A percentile compares a stretch with the other conserved stretches of the same genome.
phyloP scores from a whole-genome alignment of 106 monocot species.

The Allium fistulosum region DNA sequence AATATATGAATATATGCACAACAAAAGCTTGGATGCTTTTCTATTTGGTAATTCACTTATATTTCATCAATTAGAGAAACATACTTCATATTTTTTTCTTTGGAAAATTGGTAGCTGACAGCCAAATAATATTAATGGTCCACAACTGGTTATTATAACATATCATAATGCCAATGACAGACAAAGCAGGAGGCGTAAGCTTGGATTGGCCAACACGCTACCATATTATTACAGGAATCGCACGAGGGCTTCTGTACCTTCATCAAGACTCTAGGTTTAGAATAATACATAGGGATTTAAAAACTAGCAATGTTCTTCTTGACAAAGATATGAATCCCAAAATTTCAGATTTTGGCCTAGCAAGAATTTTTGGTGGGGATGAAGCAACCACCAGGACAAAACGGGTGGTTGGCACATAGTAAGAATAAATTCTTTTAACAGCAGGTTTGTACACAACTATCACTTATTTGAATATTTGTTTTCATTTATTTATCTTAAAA shows the following conservation, averaged over 20 bases:
- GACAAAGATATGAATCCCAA: slow-evolving; percentile 25
- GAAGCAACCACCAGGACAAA: slow-evolving; percentile 2
- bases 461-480: not conserved
- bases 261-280: slow-evolving; percentile 26
- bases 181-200: not conserved
- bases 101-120: too few species aligned
- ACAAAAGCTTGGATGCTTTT: too few species aligned
- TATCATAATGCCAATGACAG: too few species aligned
- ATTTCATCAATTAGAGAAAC: too few species aligned
- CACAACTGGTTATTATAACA: too few species aligned
- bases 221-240: slow-evolving; percentile 15
- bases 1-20: too few species aligned
- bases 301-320: slow-evolving; percentile 16
- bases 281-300: slow-evolving; percentile 24
- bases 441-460: not conserved
- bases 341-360: slow-evolving; percentile 29
- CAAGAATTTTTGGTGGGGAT: slow-evolving; percentile 22
- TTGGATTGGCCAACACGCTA: slow-evolving; percentile 12
- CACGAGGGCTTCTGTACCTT: slow-evolving; percentile 22
- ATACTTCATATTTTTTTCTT: too few species aligned
- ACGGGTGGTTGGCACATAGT: slow-evolving; percentile 17
- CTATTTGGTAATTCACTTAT: too few species aligned
- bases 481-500: not conserved
- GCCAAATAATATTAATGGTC: too few species aligned
- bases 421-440: not conserved